Evolutionary conservation across 805 yeast genomes (phyloP).

Genomic region (Nakazawaea anatomiae): DNA sequence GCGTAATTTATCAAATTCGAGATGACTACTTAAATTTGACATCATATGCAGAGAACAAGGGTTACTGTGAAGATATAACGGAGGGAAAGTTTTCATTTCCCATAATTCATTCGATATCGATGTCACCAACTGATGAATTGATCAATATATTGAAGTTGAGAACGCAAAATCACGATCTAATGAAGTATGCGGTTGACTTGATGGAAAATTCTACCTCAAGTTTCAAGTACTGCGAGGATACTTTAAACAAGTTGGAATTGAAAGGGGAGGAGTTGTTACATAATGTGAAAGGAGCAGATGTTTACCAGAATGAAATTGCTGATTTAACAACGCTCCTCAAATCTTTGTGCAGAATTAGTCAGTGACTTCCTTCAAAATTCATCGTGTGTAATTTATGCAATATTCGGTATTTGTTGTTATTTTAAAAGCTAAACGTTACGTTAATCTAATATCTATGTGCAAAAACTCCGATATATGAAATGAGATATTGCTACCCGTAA

Average conservation of each 20-base stretch:
- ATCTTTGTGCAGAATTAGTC: neutral
- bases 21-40: constrained; percentile 78
- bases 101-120: constrained; percentile 56
- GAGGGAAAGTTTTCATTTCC: constrained; percentile 92
- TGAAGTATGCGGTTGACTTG: constrained; percentile 43
- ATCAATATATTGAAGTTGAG: constrained; percentile 45
- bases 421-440: too few relatives aligned
- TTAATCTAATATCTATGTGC: too few relatives aligned
- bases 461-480: too few relatives aligned
- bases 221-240: constrained; percentile 31
- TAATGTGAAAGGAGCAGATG: neutral
- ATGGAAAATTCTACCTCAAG: constrained; percentile 34
- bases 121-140: constrained; percentile 31
- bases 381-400: too few relatives aligned
- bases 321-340: neutral
- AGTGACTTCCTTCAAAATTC: neutral
- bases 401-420: too few relatives aligned
- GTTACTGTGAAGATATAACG: constrained; percentile 77
- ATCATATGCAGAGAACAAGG: constrained; percentile 58
- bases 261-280: constrained; percentile 20
- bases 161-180: constrained; percentile 44
- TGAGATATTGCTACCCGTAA: too few relatives aligned
- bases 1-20: constrained; percentile 76
- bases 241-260: constrained; percentile 20
- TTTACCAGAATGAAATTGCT: neutral